These are phyloP conservation scores for Cystobasidium ongulense DNA, from an alignment of 768 basidiomycete species.

Conservation along the genomic window DNA sequence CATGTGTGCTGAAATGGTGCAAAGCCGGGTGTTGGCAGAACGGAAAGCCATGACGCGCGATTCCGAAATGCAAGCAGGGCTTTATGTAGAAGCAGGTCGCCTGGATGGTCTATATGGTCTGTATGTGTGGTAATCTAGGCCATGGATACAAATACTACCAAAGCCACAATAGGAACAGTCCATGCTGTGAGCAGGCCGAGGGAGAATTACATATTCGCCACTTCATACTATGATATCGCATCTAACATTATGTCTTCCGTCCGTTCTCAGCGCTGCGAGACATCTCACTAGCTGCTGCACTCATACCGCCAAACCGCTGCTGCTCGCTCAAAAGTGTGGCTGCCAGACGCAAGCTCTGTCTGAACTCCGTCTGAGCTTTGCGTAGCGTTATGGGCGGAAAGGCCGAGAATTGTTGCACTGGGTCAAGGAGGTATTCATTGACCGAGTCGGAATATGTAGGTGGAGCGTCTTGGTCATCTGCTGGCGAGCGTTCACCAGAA, in stretches of 20 bases:
- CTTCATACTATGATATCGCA: no score
- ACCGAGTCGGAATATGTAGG: conserved; percentile 20
- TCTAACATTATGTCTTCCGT: neutral
- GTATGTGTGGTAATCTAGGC: no score
- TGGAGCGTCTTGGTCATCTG: neutral
- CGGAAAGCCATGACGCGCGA: neutral
- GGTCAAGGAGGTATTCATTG: conserved; percentile 18
- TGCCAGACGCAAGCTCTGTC: neutral
- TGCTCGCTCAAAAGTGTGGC: neutral
- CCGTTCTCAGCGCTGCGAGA: neutral
- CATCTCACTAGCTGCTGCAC: neutral
- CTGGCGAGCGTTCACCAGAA: neutral
- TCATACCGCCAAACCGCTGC: neutral
- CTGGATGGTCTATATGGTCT: no score
- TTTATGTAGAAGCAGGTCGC: neutral
- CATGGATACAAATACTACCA: no score
- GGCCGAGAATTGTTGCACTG: conserved; percentile 27
- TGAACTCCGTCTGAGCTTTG: conserved; percentile 16
- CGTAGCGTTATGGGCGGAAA: conserved; percentile 21
- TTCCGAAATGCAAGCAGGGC: neutral
- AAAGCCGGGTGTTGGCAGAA: conserved; percentile 4
- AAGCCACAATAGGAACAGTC: no score
- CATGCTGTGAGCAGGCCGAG: no score
- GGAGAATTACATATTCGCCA: no score
- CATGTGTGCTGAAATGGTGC: neutral